phyloP scores from a whole-genome alignment of 192 early-diverging fungal genomes.

The Spinellus fusiger region DNA sequence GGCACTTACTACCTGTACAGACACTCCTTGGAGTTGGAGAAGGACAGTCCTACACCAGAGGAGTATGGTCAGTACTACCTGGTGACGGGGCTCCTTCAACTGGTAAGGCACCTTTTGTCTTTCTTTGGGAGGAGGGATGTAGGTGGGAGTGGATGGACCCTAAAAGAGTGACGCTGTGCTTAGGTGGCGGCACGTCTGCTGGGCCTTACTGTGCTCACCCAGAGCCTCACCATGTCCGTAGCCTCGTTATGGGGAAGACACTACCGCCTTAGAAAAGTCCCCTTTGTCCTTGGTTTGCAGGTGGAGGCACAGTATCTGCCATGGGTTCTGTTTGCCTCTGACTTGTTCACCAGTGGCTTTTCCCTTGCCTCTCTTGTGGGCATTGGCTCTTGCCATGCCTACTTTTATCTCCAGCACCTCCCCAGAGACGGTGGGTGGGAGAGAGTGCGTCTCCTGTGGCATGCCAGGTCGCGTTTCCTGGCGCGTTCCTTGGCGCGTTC shows the following conservation, averaged over 20 bases:
- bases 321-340: constrained; percentile 56
- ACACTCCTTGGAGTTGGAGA: constrained; percentile 68
- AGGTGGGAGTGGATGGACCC: too few relatives aligned
- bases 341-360: constrained; percentile 39
- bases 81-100: constrained; percentile 44
- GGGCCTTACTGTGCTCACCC: constrained; percentile 30
- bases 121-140: too few relatives aligned
- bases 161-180: too few relatives aligned
- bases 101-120: background rate
- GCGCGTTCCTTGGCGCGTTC: too few relatives aligned
- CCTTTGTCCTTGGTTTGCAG: constrained; percentile 67
- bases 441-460: too few relatives aligned
- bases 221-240: constrained; percentile 54
- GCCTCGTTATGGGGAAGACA: constrained; percentile 76
- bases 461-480: too few relatives aligned
- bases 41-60: constrained; percentile 51
- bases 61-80: constrained; percentile 78
- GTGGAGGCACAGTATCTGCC: constrained; percentile 78
- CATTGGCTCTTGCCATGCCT: constrained; percentile 59
- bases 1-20: constrained; percentile 70
- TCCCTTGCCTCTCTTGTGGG: constrained; percentile 60
- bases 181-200: constrained; percentile 12
- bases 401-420: constrained; percentile 48
- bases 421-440: too few relatives aligned
- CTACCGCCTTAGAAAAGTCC: constrained; percentile 47